Percentiles rank a stretch among this genome's conserved stretches.
These are phyloP conservation scores for Candolleomyces aberdarensis DNA, from an alignment of 768 basidiomycete genomes.

Conservation along the genomic window DNA sequence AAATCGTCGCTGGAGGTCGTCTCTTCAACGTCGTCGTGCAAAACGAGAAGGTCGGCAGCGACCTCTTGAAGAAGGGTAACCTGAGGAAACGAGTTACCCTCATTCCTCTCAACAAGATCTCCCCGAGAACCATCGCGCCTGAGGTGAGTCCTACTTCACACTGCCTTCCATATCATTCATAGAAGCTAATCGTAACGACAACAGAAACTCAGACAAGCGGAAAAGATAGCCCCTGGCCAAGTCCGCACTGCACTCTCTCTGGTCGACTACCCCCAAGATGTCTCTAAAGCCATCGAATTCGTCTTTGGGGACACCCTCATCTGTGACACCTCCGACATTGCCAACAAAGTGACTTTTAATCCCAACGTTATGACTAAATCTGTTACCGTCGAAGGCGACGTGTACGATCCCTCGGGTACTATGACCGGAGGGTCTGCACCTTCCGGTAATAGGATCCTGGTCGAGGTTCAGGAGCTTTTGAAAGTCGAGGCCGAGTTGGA, in stretches of 20 bases:
- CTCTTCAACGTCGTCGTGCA: conserved; percentile 94
- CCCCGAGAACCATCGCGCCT: conserved; percentile 43
- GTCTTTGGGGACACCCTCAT: conserved; percentile 93
- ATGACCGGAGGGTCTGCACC: conserved; percentile 90
- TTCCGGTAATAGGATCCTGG: conserved; percentile 64
- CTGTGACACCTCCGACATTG: conserved; percentile 84
- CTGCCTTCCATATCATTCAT: background rate
- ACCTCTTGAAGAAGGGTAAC: conserved; percentile 67
- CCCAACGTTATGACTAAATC: conserved; percentile 66
- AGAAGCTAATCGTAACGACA: background rate
- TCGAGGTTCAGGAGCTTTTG: conserved; percentile 82
- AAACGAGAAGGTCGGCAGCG: conserved; percentile 84
- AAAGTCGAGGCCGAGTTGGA: conserved; percentile 60
- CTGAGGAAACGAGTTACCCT: conserved; percentile 89
- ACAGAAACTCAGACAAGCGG: conserved; percentile 76
- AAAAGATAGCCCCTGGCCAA: conserved; percentile 71
- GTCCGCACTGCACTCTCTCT: conserved; percentile 87
- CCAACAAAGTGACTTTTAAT: conserved; percentile 85
- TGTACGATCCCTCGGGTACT: conserved; percentile 95
- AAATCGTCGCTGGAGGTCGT: conserved; percentile 86
- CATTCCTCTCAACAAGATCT: conserved; percentile 93
- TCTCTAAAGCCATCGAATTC: conserved; percentile 85
- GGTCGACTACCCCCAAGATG: conserved; percentile 76
- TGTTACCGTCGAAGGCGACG: conserved; percentile 91
- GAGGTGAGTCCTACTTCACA: conserved; percentile 34